Conservation (phyloP, 78 protist species). For the Dictyostelium discoideum region DNA sequence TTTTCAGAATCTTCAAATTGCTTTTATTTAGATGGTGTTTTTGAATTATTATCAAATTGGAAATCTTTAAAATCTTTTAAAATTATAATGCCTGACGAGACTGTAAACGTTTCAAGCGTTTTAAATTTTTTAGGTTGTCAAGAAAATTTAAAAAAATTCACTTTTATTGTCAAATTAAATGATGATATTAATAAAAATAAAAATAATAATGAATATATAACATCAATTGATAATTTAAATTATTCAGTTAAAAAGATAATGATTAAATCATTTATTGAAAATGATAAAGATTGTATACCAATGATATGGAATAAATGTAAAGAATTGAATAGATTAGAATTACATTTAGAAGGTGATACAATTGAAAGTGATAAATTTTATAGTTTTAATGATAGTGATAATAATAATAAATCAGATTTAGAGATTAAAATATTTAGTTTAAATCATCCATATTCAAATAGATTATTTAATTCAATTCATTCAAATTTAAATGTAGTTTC, state of each 20-base stretch:
- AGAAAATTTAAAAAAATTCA: background rate
- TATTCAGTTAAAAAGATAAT: background rate
- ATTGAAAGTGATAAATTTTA: background rate
- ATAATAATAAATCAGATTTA: background rate
- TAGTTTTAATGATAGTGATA: background rate
- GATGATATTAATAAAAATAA: background rate
- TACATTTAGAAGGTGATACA: constrained; percentile 2
- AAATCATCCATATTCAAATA: background rate
- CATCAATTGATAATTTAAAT: background rate
- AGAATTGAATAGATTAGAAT: background rate
- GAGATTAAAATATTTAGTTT: background rate
- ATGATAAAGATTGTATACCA: background rate
- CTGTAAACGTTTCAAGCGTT: background rate
- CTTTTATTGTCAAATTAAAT: background rate
- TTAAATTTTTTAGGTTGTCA: background rate
- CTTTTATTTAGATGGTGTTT: background rate
- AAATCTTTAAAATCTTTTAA: background rate
- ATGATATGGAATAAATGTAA: background rate
- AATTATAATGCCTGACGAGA: background rate
- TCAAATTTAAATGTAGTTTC: background rate
- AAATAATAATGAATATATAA: background rate
- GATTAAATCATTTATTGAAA: background rate
- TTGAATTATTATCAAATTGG: constrained; percentile 16
- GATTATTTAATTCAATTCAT: background rate
- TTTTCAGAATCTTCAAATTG: background rate